Conservation (phyloP, 345 rosid species). For the Aquilaria malaccensis region DNA sequence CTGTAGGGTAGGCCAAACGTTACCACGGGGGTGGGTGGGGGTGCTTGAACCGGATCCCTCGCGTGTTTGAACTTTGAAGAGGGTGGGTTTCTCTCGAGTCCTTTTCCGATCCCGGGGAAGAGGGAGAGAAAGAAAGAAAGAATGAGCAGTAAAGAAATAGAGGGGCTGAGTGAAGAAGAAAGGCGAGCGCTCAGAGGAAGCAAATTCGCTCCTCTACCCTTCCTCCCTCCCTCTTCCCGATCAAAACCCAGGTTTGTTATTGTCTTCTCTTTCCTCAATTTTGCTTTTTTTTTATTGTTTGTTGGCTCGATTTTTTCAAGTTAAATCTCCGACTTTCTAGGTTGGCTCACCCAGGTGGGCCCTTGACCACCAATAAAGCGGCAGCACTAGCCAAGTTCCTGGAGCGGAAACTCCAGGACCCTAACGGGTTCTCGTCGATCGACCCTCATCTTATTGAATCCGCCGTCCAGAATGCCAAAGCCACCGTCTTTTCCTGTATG, state of each 20-base stretch:
- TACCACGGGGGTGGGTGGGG: no score
- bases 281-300: neutral
- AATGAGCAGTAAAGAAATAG: slow-evolving; percentile 25
- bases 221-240: slow-evolving; percentile 32
- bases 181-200: slow-evolving; percentile 86
- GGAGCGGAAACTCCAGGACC: slow-evolving; percentile 83
- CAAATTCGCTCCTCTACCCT: slow-evolving; percentile 92
- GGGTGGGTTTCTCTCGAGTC: no score
- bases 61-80: no score
- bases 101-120: no score
- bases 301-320: neutral
- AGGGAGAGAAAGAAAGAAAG: slow-evolving; percentile 17
- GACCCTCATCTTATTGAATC: slow-evolving; percentile 67
- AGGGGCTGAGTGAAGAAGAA: slow-evolving; percentile 82
- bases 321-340: slow-evolving; percentile 19
- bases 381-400: slow-evolving; percentile 89
- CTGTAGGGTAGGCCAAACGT: no score
- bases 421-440: slow-evolving; percentile 66
- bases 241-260: slow-evolving; percentile 47
- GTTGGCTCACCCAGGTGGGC: slow-evolving; percentile 94
- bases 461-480: slow-evolving; percentile 75
- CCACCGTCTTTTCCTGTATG: slow-evolving; percentile 45
- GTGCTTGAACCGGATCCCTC: no score
- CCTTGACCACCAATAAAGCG: slow-evolving; percentile 90
- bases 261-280: neutral